Evolutionary conservation across 345 rosid genomes (phyloP).

Genomic region (thale cress (Arabidopsis thaliana)): TAIR10.1 NC_003070.9:29552501-29553000

Average conservation of each 20-base stretch:
- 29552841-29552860: constrained; percentile 67
- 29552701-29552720: constrained; percentile 61
- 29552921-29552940: constrained; percentile 59
- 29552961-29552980: constrained; percentile 9
- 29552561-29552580: constrained; percentile 79
- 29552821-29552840: constrained; percentile 55
- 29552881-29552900: constrained; percentile 93
- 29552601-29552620: constrained; percentile 98
- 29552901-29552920: constrained; percentile 97
- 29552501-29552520: constrained; percentile 51
- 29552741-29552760: constrained; percentile 51
- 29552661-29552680: constrained; percentile 54
- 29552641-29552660: constrained; percentile 74
- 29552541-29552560: constrained; percentile 83
- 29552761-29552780: constrained; percentile 72
- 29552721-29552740: constrained; percentile 59
- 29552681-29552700: constrained; percentile 49
- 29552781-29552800: constrained; percentile 53
- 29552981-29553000: constrained; percentile 59
- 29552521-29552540: constrained; percentile 68
- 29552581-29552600: constrained; percentile 85
- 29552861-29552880: constrained; percentile 57
- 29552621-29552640: constrained; percentile 98
- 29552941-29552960: constrained; percentile 4
- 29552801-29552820: constrained; percentile 62